Conservation (phyloP, 2,329 filamentous ascomycete species). For the Penicillium sp. region DNA sequence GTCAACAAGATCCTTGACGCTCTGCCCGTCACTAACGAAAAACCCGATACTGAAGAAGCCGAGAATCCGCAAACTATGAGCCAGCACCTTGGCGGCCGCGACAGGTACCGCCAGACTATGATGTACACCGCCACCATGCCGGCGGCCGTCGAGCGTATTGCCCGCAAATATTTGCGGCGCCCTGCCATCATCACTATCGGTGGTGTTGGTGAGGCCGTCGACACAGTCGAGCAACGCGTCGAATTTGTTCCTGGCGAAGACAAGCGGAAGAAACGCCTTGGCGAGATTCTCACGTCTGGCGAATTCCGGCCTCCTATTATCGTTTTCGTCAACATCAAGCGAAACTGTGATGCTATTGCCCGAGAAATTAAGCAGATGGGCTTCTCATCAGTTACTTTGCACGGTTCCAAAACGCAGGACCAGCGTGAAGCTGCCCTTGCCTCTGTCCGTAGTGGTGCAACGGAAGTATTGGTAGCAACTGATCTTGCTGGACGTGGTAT, state of each 20-base stretch:
- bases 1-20: slow-evolving; percentile 97
- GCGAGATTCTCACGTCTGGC: slow-evolving; percentile 77
- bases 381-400: slow-evolving; percentile 83
- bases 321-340: slow-evolving; percentile 99
- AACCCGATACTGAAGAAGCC: slow-evolving; percentile 88
- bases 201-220: slow-evolving; percentile 90
- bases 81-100: slow-evolving; percentile 69
- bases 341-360: slow-evolving; percentile 94
- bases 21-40: slow-evolving; percentile 87
- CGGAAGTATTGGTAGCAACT: slow-evolving; percentile 89
- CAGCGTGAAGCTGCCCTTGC: slow-evolving; percentile 91
- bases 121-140: slow-evolving; percentile 99
- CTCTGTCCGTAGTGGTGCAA: slow-evolving; percentile 75
- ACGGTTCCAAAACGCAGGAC: slow-evolving; percentile 95
- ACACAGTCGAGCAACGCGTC: slow-evolving; percentile 95
- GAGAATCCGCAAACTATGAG: slow-evolving; percentile 86
- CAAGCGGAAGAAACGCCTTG: slow-evolving; percentile 92
- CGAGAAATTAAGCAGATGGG: slow-evolving; percentile 93
- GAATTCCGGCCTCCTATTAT: slow-evolving; percentile 90
- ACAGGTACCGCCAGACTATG: slow-evolving; percentile 95
- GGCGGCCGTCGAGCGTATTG: slow-evolving; percentile 84
- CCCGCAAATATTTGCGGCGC: slow-evolving; percentile 91
- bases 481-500: slow-evolving; percentile 97
- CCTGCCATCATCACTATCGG: slow-evolving; percentile 94
- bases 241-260: slow-evolving; percentile 90